Evolutionary conservation across 176 grass and related monocot genomes (phyloP).

Genomic region (Ananas comosus): DNA sequence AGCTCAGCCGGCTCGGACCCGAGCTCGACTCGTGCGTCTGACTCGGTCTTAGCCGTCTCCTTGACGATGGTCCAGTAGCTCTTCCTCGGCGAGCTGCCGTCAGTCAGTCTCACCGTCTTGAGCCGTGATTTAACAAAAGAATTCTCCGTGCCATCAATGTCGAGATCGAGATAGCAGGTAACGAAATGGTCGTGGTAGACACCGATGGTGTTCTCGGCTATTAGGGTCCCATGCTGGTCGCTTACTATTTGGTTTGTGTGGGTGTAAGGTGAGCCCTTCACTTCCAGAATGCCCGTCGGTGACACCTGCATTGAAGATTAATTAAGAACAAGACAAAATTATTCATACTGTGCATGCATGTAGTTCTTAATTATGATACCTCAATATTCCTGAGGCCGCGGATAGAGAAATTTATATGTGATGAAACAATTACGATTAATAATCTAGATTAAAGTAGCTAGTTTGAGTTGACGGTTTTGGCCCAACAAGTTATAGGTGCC

Average conservation of each 20-base stretch:
- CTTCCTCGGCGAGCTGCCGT: conserved; percentile 25
- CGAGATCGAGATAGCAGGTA: conserved; percentile 63
- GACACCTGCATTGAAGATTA: conserved; percentile 32
- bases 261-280: conserved; percentile 44
- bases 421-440: too few relatives aligned
- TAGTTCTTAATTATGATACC: too few relatives aligned
- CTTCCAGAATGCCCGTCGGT: conserved; percentile 45
- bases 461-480: too few relatives aligned
- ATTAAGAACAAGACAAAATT: too few relatives aligned
- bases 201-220: conserved; percentile 60
- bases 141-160: conserved; percentile 70
- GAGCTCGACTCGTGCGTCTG: conserved; percentile 38
- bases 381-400: too few relatives aligned
- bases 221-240: conserved; percentile 42
- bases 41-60: conserved; percentile 53
- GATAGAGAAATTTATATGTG: too few relatives aligned
- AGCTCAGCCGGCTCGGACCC: conserved; percentile 32
- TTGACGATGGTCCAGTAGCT: conserved; percentile 74
- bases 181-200: conserved; percentile 89
- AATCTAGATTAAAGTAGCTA: too few relatives aligned
- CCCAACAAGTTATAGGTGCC: too few relatives aligned
- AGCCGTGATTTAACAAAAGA: conserved; percentile 59
- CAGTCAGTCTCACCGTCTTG: conserved; percentile 8
- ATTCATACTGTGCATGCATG: too few relatives aligned
- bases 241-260: conserved; percentile 36